phyloP scores from a whole-genome alignment of 352 stramenopile genomes.

The Stephanocyclus meneghinianus region DNA sequence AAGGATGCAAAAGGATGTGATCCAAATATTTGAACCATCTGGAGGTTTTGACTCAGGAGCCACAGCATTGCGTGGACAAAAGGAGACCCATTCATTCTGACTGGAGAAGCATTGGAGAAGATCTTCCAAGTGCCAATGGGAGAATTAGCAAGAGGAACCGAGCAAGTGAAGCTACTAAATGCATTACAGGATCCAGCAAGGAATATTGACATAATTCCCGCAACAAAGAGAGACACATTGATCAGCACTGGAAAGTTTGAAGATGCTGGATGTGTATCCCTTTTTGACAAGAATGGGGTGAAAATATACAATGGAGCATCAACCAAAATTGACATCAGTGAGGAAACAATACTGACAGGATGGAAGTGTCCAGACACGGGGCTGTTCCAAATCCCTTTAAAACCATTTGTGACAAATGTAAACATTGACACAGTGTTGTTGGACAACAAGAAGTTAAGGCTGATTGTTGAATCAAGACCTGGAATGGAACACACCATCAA shows the following conservation, averaged over 20 bases:
- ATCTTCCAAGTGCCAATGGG: too few relatives aligned
- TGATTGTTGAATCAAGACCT: too few relatives aligned
- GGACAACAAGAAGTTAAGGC: too few relatives aligned
- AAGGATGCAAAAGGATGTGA: too few relatives aligned
- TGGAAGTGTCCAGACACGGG: slow-evolving; percentile 7
- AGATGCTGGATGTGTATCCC: not conserved
- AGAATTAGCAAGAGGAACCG: not conserved
- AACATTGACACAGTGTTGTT: slow-evolving; percentile 3
- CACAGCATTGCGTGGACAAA: too few relatives aligned
- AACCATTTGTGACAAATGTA: not conserved
- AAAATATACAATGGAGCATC: slow-evolving; percentile 3
- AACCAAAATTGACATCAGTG: not conserved
- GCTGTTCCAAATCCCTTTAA: not conserved
- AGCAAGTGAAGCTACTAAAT: slow-evolving; percentile 3
- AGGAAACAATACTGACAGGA: not conserved
- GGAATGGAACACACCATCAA: too few relatives aligned
- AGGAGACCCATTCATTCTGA: too few relatives aligned
- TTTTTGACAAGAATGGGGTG: slow-evolving; percentile 7
- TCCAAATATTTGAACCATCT: too few relatives aligned
- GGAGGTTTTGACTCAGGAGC: too few relatives aligned
- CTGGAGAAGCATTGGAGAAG: too few relatives aligned
- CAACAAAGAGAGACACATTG: not conserved
- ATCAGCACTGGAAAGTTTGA: slow-evolving; percentile 16
- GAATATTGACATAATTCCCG: not conserved
- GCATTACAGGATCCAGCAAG: slow-evolving; percentile 15